Base-by-base conservation (phyloP, 345 rosid species). In the Hibiscus mutabilis region DNA sequence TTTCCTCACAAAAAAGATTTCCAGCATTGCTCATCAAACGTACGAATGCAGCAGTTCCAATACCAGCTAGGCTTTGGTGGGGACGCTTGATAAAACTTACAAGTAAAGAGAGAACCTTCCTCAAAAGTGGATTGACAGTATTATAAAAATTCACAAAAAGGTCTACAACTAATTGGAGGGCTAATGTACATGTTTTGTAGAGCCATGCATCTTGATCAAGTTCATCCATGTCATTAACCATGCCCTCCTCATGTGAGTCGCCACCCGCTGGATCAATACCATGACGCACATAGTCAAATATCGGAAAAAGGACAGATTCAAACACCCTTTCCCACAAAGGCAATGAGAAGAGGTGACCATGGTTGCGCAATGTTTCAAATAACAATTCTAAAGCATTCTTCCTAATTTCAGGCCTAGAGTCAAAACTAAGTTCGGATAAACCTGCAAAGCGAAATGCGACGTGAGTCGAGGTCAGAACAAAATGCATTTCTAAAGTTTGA, bases 181-280 rank as follows among this genome's bases (percentile, higher is more conserved):
- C 97, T 81, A 95, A 78, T 18, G 97, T 95, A 84, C 99, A 92
- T 24, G 99, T 95, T 86, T 92, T 97, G 53, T 95, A 95, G 47
- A 95, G 92, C 99, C 99, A 95, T 57, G 96, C 89, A 86, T 95
- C 99, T 82, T 88, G 99, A 77, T 95, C 97, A 63, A 87, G 90
- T 80, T 92, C 99, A 68, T 78, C 88, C 6, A 52, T 67, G 63
- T 86, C 92, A 74, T 79, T 73, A 77, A 82, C 87, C 59, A 73
- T 79, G 73, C 83, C 91, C 47, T 84, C 91, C 47, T 79, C 91
- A 25, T 83, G 83, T 61, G 90, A 78, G 44, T 81, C 85, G 35
- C 87, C 93, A 40, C 97, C 89, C 15, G 91, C 84, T 72, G 99
- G 99, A 84, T 95, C 97, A 84, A 95, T 95, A 68, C 97, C 89